These are phyloP conservation scores for Coemansia javaensis DNA, from an alignment of 192 early-diverging fungal species.

Conservation along the genomic window DNA sequence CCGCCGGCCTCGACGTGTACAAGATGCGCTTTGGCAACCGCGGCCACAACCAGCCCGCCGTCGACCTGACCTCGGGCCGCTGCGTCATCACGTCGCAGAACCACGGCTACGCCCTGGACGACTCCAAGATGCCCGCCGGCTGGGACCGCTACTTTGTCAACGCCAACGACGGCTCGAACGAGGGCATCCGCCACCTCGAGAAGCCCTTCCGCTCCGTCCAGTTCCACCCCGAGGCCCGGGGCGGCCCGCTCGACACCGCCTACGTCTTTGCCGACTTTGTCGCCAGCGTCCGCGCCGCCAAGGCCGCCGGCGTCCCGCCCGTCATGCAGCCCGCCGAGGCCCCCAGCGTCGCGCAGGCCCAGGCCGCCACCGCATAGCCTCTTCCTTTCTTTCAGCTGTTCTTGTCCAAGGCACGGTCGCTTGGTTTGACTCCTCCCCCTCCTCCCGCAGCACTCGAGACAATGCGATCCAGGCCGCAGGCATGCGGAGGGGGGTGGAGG, in stretches of 20 bases:
- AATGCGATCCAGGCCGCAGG: no score
- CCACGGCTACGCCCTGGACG: slow-evolving; percentile 83
- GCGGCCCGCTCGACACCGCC: slow-evolving; percentile 88
- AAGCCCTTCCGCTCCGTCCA: slow-evolving; percentile 81
- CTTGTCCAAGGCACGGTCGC: no score
- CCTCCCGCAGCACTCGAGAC: no score
- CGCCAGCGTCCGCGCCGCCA: slow-evolving; percentile 55
- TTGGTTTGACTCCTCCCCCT: no score
- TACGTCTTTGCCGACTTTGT: slow-evolving; percentile 84
- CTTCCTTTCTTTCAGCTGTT: no score
- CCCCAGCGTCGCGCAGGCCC: no score
- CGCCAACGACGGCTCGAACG: slow-evolving; percentile 93
- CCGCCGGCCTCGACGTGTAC: slow-evolving; percentile 79
- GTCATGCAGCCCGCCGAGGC: background rate
- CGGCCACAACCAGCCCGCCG: slow-evolving; percentile 91
- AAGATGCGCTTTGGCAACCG: slow-evolving; percentile 94
- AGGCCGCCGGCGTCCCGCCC: slow-evolving; percentile 18
- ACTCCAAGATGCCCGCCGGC: slow-evolving; percentile 57
- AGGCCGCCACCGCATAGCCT: slow-evolving; percentile 11
- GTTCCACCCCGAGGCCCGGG: slow-evolving; percentile 95
- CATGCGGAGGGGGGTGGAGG: no score
- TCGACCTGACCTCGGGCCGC: slow-evolving; percentile 67
- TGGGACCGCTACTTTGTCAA: slow-evolving; percentile 90
- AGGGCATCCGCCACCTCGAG: slow-evolving; percentile 75
- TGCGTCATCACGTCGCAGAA: slow-evolving; percentile 96